Conservation (phyloP, 495 filamentous ascomycete species). For the Clavariopsis aquatica region DNA sequence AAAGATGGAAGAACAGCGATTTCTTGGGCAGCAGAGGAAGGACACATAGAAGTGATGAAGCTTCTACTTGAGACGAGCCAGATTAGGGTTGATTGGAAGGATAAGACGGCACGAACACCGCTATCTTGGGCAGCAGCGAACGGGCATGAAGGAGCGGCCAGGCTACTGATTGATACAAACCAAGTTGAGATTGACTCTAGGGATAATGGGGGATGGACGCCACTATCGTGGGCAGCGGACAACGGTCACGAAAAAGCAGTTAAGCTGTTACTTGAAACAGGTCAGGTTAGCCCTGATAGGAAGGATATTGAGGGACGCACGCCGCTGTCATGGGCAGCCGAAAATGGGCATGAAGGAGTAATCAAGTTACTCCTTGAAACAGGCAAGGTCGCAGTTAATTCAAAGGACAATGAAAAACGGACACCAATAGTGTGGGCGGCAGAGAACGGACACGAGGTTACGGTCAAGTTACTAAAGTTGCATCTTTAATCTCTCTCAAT, state of each 20-base stretch:
- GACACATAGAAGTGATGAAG: background rate
- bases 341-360: too few species aligned
- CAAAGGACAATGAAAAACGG: background rate
- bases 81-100: background rate
- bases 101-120: background rate
- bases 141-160: conserved; percentile 4
- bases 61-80: background rate
- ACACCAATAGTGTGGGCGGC: conserved; percentile 12
- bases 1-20: too few species aligned
- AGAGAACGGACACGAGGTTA: background rate
- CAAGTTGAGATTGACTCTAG: background rate
- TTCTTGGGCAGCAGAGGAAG: background rate
- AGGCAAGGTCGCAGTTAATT: background rate
- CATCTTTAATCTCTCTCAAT: too few species aligned
- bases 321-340: too few species aligned
- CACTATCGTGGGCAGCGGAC: too few species aligned
- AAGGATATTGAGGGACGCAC: background rate
- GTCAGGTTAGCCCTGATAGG: background rate
- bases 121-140: conserved; percentile 1
- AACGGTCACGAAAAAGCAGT: too few species aligned
- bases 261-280: too few species aligned
- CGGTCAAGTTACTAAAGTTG: conserved; percentile 1
- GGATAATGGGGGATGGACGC: too few species aligned
- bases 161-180: conserved; percentile 10
- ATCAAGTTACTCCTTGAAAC: too few species aligned